Conservation (phyloP, 805 yeast genomes). For the Candida fluviatilis region DNA sequence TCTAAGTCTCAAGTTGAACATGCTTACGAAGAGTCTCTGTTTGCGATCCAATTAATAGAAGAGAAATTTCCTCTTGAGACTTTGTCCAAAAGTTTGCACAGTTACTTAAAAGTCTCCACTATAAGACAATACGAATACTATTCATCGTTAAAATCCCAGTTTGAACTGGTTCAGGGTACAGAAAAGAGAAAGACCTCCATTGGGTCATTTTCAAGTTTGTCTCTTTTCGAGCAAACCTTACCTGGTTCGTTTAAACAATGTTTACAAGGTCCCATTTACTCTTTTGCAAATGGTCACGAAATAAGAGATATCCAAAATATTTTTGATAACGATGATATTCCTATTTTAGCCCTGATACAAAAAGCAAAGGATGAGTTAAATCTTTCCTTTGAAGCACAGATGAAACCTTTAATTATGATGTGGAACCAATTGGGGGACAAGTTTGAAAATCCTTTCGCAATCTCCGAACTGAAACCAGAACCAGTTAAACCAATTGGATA, state of each 20-base stretch:
- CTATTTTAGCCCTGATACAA: slow-evolving; percentile 14
- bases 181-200: slow-evolving; percentile 13
- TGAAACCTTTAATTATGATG: slow-evolving; percentile 25
- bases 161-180: slow-evolving; percentile 7
- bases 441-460: neutral
- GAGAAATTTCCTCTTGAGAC: slow-evolving; percentile 10
- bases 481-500: slow-evolving; percentile 6
- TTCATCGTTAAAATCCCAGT: slow-evolving; percentile 10
- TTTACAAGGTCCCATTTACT: slow-evolving; percentile 23
- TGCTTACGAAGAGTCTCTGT: slow-evolving; percentile 10
- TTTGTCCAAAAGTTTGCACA: slow-evolving; percentile 9
- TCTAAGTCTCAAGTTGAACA: slow-evolving; percentile 9
- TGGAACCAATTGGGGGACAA: slow-evolving; percentile 4
- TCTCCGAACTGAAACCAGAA: neutral
- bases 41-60: slow-evolving; percentile 9
- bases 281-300: neutral
- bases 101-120: slow-evolving; percentile 12
- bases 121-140: slow-evolving; percentile 16
- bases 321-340: slow-evolving; percentile 10
- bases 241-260: slow-evolving; percentile 8
- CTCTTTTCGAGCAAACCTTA: slow-evolving; percentile 11
- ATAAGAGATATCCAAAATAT: slow-evolving; percentile 9
- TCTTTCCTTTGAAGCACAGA: slow-evolving; percentile 19
- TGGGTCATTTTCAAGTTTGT: slow-evolving; percentile 7
- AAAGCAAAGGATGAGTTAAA: slow-evolving; percentile 5